Evolutionary conservation across 2,329 filamentous ascomycete genomes (phyloP).

Genomic region (Verticillium alfalfae): DNA sequence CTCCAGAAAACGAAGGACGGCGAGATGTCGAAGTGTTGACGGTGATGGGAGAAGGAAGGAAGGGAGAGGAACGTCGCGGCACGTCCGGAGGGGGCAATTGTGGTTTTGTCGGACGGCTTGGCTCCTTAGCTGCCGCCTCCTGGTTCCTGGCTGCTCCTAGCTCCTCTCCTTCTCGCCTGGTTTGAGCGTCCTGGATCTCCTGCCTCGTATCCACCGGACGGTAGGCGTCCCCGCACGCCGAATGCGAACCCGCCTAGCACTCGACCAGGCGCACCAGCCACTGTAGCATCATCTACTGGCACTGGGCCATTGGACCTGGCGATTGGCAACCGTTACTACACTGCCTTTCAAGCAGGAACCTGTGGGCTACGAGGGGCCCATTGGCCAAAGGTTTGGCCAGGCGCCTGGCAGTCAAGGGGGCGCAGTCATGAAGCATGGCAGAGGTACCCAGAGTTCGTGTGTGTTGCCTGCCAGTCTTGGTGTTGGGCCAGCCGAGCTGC

Average conservation of each 20-base stretch:
- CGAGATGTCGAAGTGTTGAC: background rate
- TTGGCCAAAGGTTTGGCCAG: background rate
- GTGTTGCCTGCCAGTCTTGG: background rate
- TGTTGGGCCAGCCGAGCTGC: background rate
- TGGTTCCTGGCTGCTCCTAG: background rate
- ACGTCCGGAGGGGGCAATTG: background rate
- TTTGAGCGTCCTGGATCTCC: background rate
- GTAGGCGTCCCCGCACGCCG: background rate
- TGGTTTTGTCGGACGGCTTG: background rate
- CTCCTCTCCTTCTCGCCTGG: background rate
- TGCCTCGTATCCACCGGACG: background rate
- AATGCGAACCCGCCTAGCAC: background rate
- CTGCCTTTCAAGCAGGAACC: background rate
- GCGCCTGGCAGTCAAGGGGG: background rate
- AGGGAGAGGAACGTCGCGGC: background rate
- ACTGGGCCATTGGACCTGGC: background rate
- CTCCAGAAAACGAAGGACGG: background rate
- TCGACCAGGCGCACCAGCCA: background rate
- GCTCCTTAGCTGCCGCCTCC: background rate
- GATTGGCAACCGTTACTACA: background rate
- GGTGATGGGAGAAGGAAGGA: background rate
- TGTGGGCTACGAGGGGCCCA: background rate
- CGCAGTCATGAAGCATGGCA: background rate
- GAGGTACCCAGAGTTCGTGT: background rate
- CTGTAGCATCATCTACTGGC: background rate